Base-by-base conservation (phyloP, 139 green algal genomes). In the Volvox africanus region DNA sequence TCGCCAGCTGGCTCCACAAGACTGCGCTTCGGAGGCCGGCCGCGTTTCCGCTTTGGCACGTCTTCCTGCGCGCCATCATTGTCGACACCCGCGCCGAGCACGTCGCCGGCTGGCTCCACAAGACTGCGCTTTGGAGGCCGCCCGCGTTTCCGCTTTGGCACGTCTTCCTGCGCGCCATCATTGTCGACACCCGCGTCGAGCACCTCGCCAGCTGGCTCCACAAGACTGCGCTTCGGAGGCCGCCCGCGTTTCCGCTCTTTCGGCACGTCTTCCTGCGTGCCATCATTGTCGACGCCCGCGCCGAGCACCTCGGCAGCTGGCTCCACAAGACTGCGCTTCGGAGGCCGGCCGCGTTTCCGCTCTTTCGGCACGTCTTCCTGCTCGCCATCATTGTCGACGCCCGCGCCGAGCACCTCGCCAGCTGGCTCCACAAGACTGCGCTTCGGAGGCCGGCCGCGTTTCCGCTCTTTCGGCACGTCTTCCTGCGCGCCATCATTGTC, bases 371-470 rank as follows among this genome's bases (percentile, higher is more conserved):
- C n/a, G 11, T 2, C 65, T 9, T 55, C 44, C 33, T 35, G 26
- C 9, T 20, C 13, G 19, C 65, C 36, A 0, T 12, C 17, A 18
- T 20, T 50, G 5, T 0, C 79, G 6, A 6, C 79, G 1, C 21
- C 79, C 0, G 37, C 79, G 11, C 36, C 11, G 14, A 55, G 44
- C 44, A 55, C 5, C 44, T 1, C 77, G 28, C 21, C 33, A 28
- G 77, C 77, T 18, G 32, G 77, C 77, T 83, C 44, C 44, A 9
- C 44, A 55, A 14, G 5, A 9, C 44, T 83, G 16, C 35, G 6
- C 50, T 87, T 87, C 6, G 80, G n/a, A 55, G 80, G 80, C 28
- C 80, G 80, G 37, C 80, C 80, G 1, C 55, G 55, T 61, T 55
- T 75, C 55, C 28, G 55, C 80, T 75, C n/a, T n/a, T n/a, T 28